A percentile compares a stretch with the other conserved stretches of the same genome.
Conservation (phyloP, 108 stramenopile genomes). For the Pelagomonas calceolata region DNA sequence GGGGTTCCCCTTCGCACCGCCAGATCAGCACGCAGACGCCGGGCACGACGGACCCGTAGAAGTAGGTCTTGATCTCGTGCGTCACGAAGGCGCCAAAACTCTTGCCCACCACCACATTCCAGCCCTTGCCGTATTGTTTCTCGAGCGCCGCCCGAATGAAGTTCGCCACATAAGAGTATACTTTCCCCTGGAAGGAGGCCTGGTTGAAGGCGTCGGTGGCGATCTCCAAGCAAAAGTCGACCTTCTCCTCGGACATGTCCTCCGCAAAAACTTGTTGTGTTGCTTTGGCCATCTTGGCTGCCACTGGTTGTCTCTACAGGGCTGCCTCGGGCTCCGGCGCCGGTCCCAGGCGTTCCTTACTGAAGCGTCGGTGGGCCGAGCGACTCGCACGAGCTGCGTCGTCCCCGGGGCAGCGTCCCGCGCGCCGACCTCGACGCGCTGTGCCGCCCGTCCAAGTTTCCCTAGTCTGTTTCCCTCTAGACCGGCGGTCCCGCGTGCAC, state of each 20-base stretch:
- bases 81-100: slow-evolving; percentile 49
- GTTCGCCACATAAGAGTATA: slow-evolving; percentile 17
- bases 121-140: slow-evolving; percentile 39
- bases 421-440: no score
- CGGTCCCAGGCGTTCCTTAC: no score
- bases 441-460: no score
- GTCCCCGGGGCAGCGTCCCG: no score
- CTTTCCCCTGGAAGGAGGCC: slow-evolving; percentile 4
- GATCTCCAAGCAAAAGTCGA: background rate
- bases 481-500: no score
- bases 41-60: slow-evolving; percentile 44
- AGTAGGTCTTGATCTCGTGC: slow-evolving; percentile 52
- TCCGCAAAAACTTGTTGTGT: background rate
- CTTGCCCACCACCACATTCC: slow-evolving; percentile 43
- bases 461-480: no score
- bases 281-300: no score
- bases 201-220: slow-evolving; percentile 4
- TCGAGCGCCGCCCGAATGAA: slow-evolving; percentile 28
- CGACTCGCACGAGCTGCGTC: no score
- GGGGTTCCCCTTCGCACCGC: slow-evolving; percentile 8
- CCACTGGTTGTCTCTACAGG: no score
- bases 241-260: background rate
- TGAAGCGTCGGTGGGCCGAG: no score
- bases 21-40: slow-evolving; percentile 47
- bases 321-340: no score